A percentile compares a stretch with the other conserved stretches of the same genome.
Evolutionary conservation across 345 rosid genomes (phyloP).

Genomic region (Corymbia maculata): DNA sequence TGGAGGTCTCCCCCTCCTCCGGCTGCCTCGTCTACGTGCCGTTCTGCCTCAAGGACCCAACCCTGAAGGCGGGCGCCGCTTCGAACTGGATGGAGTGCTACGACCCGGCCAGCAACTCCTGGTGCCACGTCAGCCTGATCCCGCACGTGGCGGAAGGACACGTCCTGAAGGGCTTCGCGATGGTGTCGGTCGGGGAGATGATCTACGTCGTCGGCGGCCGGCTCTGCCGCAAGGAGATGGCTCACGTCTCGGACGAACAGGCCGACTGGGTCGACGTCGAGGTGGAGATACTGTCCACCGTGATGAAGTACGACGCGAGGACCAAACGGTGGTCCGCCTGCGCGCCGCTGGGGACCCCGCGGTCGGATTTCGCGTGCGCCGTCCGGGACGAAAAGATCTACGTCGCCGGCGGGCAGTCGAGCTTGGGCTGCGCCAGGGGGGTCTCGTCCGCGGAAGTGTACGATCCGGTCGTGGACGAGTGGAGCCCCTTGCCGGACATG

Average conservation of each 20-base stretch:
- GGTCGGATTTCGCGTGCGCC: slow-evolving; percentile 28
- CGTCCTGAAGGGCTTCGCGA: slow-evolving; percentile 33
- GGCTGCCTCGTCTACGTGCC: slow-evolving; percentile 10
- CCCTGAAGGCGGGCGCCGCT: neutral
- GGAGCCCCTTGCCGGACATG: slow-evolving; percentile 30
- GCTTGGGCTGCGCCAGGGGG: slow-evolving; percentile 7
- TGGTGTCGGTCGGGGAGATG: slow-evolving; percentile 23
- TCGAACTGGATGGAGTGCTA: slow-evolving; percentile 36
- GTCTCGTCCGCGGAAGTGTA: slow-evolving; percentile 25
- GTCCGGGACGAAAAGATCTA: slow-evolving; percentile 25
- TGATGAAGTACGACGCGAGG: slow-evolving; percentile 9
- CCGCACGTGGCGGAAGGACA: slow-evolving; percentile 17
- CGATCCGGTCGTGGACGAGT: slow-evolving; percentile 14
- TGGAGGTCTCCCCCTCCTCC: neutral
- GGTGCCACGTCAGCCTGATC: slow-evolving; percentile 25
- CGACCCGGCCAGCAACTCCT: slow-evolving; percentile 20
- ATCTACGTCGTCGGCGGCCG: slow-evolving; percentile 40
- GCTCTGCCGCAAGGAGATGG: slow-evolving; percentile 9
- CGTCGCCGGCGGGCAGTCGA: slow-evolving; percentile 47
- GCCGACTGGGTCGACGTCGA: slow-evolving; percentile 4
- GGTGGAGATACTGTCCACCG: slow-evolving; percentile 6
- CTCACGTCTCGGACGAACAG: neutral
- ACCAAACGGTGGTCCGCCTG: slow-evolving; percentile 20
- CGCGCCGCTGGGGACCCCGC: slow-evolving; percentile 13
- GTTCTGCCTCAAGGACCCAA: slow-evolving; percentile 17